Evolutionary conservation across 768 basidiomycete genomes (phyloP).

Genomic region (Crucibulum laeve): DNA sequence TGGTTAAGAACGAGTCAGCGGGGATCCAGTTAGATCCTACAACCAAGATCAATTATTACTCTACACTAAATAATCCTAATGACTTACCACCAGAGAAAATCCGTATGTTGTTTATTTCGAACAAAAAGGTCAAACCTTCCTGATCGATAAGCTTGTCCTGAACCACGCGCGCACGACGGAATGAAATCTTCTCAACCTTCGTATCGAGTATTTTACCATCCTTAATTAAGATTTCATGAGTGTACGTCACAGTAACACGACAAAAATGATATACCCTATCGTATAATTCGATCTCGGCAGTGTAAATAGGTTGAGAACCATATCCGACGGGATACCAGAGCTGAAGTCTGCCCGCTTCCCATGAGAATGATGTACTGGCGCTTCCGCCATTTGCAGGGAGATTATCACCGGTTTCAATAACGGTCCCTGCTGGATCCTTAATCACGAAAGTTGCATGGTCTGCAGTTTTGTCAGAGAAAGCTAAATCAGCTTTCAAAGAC

Average conservation of each 20-base stretch:
- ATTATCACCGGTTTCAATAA: slow-evolving; percentile 30
- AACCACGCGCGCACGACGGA: slow-evolving; percentile 75
- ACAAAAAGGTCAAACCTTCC: slow-evolving; percentile 80
- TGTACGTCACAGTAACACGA: not conserved
- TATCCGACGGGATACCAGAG: slow-evolving; percentile 88
- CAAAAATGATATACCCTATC: slow-evolving; percentile 42
- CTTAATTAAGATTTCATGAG: slow-evolving; percentile 20
- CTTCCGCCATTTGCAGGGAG: no score
- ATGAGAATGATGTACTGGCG: no score
- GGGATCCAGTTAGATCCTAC: slow-evolving; percentile 93
- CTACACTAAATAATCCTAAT: not conserved
- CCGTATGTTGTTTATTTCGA: slow-evolving; percentile 85
- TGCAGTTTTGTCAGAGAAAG: slow-evolving; percentile 32
- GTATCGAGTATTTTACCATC: slow-evolving; percentile 49
- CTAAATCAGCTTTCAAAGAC: slow-evolving; percentile 42
- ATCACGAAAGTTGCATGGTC: slow-evolving; percentile 44
- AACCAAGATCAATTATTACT: not conserved
- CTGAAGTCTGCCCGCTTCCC: slow-evolving; percentile 52
- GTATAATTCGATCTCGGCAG: slow-evolving; percentile 47
- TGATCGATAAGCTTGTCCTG: slow-evolving; percentile 78
- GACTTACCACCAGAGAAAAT: slow-evolving; percentile 82
- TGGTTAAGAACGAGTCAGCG: slow-evolving; percentile 85
- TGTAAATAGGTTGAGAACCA: slow-evolving; percentile 79
- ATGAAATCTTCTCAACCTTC: slow-evolving; percentile 58
- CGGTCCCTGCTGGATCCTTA: slow-evolving; percentile 42